phyloP scores from a whole-genome alignment of 331 rosid genomes.

The Phaseolus coccineus region DNA sequence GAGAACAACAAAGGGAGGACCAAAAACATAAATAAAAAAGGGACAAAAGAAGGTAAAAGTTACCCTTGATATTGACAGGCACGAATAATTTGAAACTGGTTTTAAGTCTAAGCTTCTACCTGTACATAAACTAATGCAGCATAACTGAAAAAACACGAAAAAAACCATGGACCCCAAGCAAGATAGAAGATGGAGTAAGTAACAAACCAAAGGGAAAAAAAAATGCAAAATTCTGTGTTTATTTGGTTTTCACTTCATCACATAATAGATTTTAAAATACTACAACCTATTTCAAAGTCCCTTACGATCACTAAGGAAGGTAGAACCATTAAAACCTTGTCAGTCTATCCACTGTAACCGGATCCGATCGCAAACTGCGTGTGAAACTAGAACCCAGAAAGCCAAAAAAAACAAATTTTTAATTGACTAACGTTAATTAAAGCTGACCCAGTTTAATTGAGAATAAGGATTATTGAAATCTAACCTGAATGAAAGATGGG shows the following conservation, averaged over 20 bases:
- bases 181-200: constrained; percentile 38
- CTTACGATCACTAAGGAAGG: constrained; percentile 31
- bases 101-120: constrained; percentile 21
- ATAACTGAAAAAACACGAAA: not conserved
- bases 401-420: not conserved
- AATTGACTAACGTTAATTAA: not conserved
- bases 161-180: constrained; percentile 34
- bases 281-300: constrained; percentile 12
- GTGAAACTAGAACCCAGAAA: constrained; percentile 25
- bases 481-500: constrained; percentile 63
- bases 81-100: constrained; percentile 16
- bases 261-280: constrained; percentile 1
- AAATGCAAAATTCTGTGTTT: not conserved
- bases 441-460: constrained; percentile 8
- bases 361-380: constrained; percentile 56
- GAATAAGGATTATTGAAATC: constrained; percentile 32
- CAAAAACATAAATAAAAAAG: not conserved
- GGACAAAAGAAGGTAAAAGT: constrained; percentile 23
- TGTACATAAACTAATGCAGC: constrained; percentile 24
- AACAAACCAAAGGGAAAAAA: constrained; percentile 36
- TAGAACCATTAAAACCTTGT: constrained; percentile 34
- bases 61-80: constrained; percentile 27
- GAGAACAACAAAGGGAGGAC: constrained; percentile 12
- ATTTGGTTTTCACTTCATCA: constrained; percentile 36
- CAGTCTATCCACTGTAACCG: constrained; percentile 52